Evolutionary conservation across 1,139 yeast genomes (phyloP).

Genomic region (Lodderomyces metapsilosis): DNA sequence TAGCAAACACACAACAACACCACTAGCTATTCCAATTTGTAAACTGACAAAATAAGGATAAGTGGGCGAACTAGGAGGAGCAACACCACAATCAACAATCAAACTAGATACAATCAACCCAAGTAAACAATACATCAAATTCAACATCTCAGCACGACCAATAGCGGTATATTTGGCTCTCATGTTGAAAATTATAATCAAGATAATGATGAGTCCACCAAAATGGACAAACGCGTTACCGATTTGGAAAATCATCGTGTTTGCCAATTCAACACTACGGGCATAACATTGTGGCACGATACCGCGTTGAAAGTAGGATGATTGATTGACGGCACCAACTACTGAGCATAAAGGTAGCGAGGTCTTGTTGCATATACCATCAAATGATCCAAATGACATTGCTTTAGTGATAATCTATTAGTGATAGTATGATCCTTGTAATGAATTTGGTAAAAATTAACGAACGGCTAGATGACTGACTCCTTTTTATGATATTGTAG

Average conservation of each 20-base stretch:
- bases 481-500: too few relatives aligned
- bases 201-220: slow-evolving; percentile 61
- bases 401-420: too few relatives aligned
- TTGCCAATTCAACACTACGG: slow-evolving; percentile 80
- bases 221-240: slow-evolving; percentile 87
- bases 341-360: slow-evolving; percentile 80
- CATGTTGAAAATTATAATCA: slow-evolving; percentile 75
- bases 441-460: too few relatives aligned
- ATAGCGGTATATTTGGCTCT: slow-evolving; percentile 89
- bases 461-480: too few relatives aligned
- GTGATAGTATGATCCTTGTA: too few relatives aligned
- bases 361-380: slow-evolving; percentile 60
- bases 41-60: slow-evolving; percentile 82
- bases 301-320: slow-evolving; percentile 46
- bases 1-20: slow-evolving; percentile 66
- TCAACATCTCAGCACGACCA: slow-evolving; percentile 83
- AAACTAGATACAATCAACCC: slow-evolving; percentile 62
- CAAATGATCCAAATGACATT: slow-evolving; percentile 70
- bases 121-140: slow-evolving; percentile 62
- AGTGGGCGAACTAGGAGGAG: slow-evolving; percentile 75
- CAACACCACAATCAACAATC: slow-evolving; percentile 87
- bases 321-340: slow-evolving; percentile 38
- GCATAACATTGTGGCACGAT: slow-evolving; percentile 79
- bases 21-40: slow-evolving; percentile 73
- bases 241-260: slow-evolving; percentile 87